Percentiles rank a stretch among this genome's conserved stretches.
phyloP scores from a whole-genome alignment of 345 rosid genomes.

The Firmiana major region DNA sequence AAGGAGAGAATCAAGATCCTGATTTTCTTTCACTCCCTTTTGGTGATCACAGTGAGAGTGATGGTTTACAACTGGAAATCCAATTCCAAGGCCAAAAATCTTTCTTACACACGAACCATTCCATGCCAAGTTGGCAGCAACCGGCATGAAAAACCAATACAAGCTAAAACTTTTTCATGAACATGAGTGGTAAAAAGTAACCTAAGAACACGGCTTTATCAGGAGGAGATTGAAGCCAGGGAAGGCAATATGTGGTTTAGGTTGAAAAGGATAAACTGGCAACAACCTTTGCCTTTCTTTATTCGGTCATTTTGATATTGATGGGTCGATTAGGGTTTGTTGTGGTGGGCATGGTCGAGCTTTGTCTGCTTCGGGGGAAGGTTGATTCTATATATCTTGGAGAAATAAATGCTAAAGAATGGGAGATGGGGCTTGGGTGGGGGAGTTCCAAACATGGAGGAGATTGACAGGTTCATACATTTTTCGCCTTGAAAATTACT shows the following conservation, averaged over 20 bases:
- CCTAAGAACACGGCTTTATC: neutral
- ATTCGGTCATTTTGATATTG: neutral
- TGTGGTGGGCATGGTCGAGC: neutral
- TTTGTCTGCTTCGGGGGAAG: slow-evolving; percentile 26
- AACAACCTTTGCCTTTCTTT: neutral
- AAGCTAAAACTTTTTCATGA: neutral
- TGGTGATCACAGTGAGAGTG: neutral
- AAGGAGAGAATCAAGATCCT: neutral
- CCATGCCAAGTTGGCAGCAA: too few species aligned
- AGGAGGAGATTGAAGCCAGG: neutral
- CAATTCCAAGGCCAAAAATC: neutral
- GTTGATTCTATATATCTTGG: slow-evolving; percentile 8
- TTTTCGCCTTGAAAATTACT: neutral
- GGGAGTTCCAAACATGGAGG: slow-evolving; percentile 17
- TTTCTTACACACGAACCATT: neutral
- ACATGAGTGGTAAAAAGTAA: neutral
- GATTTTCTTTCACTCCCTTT: neutral
- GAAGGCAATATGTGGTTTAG: slow-evolving; percentile 16
- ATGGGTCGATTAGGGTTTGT: neutral
- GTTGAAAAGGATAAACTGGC: neutral
- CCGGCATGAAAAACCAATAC: neutral
- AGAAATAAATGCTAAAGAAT: slow-evolving; percentile 2
- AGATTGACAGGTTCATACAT: neutral
- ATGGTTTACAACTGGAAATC: neutral
- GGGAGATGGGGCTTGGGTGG: neutral